phyloP scores from a whole-genome alignment of 2,329 filamentous ascomycete species.

The Beauveria asiatica region DNA sequence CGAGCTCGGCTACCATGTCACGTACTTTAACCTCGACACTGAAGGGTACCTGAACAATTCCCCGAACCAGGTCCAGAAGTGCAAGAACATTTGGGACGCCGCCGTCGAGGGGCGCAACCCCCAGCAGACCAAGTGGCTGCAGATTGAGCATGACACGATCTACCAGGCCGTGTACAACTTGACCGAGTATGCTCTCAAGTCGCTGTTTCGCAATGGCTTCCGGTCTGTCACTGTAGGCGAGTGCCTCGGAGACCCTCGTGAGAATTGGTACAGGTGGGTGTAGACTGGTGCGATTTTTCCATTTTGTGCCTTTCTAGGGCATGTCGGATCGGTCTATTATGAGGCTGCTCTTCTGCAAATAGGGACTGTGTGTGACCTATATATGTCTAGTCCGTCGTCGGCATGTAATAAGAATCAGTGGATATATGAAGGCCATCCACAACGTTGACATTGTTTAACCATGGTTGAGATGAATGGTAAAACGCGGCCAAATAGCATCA shows the following conservation, averaged over 20 bases:
- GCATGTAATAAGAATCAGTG: background rate
- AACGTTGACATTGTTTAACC: too few species aligned
- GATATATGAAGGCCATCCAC: background rate
- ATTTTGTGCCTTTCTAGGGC: background rate
- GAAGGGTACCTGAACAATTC: slow-evolving; percentile 48
- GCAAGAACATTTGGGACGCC: slow-evolving; percentile 31
- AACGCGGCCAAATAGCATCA: too few species aligned
- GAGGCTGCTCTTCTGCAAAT: background rate
- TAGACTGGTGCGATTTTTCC: background rate
- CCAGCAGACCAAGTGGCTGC: slow-evolving; percentile 32
- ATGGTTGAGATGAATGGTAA: too few species aligned
- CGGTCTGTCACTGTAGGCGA: slow-evolving; percentile 42
- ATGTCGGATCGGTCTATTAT: background rate
- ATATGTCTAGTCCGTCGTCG: background rate
- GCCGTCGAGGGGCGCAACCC: slow-evolving; percentile 26
- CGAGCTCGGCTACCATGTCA: slow-evolving; percentile 46
- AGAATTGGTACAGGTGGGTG: slow-evolving; percentile 34
- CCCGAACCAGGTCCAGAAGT: slow-evolving; percentile 37
- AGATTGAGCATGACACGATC: slow-evolving; percentile 45
- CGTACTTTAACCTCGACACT: slow-evolving; percentile 54
- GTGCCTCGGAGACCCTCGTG: slow-evolving; percentile 36
- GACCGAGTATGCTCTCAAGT: slow-evolving; percentile 32
- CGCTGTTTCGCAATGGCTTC: slow-evolving; percentile 32
- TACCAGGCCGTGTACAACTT: slow-evolving; percentile 36
- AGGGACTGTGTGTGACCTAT: background rate